These are phyloP conservation scores for Cytospora mali DNA, from an alignment of 2,329 filamentous ascomycete genomes.

Conservation along the genomic window DNA sequence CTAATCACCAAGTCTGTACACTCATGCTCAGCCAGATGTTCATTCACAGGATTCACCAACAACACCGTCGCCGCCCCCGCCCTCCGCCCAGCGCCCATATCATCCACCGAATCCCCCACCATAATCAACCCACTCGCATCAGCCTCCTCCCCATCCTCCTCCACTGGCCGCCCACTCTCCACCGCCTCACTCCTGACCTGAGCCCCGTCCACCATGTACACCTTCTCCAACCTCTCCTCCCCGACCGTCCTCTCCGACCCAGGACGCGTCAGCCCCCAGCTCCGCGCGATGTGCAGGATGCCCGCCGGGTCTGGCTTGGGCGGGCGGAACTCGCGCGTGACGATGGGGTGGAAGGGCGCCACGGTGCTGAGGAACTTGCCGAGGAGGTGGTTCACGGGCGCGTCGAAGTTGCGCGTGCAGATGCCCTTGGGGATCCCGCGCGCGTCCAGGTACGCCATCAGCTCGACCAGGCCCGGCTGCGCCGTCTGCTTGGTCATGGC, in stretches of 20 bases:
- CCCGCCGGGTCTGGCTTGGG: conserved; percentile 89
- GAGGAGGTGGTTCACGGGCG: conserved; percentile 74
- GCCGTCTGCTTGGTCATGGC: conserved; percentile 81
- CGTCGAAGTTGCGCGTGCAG: conserved; percentile 92
- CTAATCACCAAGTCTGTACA: conserved; percentile 76
- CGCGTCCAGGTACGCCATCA: conserved; percentile 82
- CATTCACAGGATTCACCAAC: conserved; percentile 81
- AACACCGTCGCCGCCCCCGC: conserved; percentile 92
- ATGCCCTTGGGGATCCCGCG: conserved; percentile 74
- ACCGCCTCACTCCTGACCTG: conserved; percentile 31
- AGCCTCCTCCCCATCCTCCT: conserved; percentile 34
- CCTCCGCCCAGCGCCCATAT: conserved; percentile 82
- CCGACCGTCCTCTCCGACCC: not conserved
- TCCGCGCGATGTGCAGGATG: conserved; percentile 79
- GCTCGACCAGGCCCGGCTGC: conserved; percentile 73
- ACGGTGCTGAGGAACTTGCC: conserved; percentile 67
- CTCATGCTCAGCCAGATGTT: conserved; percentile 67
- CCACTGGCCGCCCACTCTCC: conserved; percentile 28
- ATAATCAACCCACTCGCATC: conserved; percentile 59
- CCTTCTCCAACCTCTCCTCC: conserved; percentile 6
- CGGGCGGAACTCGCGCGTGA: conserved; percentile 80
- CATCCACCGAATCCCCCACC: conserved; percentile 83
- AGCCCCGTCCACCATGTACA: conserved; percentile 6
- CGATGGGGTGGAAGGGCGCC: conserved; percentile 72
- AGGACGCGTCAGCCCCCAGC: conserved; percentile 64